Percentiles rank a stretch among this genome's conserved stretches.
These are phyloP conservation scores for Diplosphaera chodatii DNA, from an alignment of 139 green algal genomes.

Conservation along the genomic window DNA sequence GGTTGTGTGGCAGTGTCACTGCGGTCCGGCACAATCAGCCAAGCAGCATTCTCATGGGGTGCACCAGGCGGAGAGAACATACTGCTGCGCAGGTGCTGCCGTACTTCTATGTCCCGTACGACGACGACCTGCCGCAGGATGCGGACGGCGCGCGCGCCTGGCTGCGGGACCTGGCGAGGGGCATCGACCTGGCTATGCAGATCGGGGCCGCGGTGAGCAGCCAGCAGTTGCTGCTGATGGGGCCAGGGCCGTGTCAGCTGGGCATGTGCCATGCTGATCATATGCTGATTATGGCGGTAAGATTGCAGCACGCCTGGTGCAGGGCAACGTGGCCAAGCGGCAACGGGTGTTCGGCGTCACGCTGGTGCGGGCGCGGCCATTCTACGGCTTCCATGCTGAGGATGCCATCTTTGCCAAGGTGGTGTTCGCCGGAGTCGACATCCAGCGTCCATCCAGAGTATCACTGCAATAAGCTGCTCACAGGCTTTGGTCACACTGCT, in stretches of 20 bases:
- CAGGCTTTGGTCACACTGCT: no score
- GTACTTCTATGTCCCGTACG: conserved; percentile 90
- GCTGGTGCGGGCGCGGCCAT: conserved; percentile 67
- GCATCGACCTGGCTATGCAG: conserved; percentile 22
- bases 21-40: no score
- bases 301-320: neutral
- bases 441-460: no score
- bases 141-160: conserved; percentile 27
- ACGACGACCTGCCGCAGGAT: conserved; percentile 66
- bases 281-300: no score
- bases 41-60: no score
- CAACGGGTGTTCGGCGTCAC: conserved; percentile 60
- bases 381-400: conserved; percentile 85
- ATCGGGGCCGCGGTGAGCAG: neutral
- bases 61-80: no score
- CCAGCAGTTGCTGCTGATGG: no score
- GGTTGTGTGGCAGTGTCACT: no score
- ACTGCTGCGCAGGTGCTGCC: conserved; percentile 64
- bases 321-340: neutral
- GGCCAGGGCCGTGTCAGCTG: no score
- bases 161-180: conserved; percentile 35
- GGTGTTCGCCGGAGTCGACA: no score
- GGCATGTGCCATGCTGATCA: no score
- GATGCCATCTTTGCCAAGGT: conserved; percentile 78
- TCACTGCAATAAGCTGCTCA: no score